A percentile compares a stretch with the other conserved stretches of the same genome.
Evolutionary conservation across 352 stramenopile genomes (phyloP).

Genomic region (Pythium diclinum): DNA sequence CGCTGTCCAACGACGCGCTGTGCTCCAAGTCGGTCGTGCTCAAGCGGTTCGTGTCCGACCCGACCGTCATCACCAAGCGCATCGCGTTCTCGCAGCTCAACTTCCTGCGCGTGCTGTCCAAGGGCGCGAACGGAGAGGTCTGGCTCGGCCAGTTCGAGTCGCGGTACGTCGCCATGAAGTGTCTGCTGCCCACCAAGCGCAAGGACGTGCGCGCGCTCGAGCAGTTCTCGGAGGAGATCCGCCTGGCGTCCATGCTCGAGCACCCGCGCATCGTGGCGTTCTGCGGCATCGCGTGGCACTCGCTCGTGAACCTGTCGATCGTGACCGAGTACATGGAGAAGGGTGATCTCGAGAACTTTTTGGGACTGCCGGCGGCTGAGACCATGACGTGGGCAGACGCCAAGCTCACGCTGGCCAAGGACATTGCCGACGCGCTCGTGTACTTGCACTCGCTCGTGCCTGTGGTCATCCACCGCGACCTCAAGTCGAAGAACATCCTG

Average conservation of each 20-base stretch:
- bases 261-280: slow-evolving; percentile 83
- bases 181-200: slow-evolving; percentile 59
- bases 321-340: slow-evolving; percentile 80
- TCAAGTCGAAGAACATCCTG: slow-evolving; percentile 77
- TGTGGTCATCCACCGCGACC: slow-evolving; percentile 64
- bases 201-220: slow-evolving; percentile 59
- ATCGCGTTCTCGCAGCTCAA: slow-evolving; percentile 75
- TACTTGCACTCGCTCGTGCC: slow-evolving; percentile 70
- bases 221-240: slow-evolving; percentile 80
- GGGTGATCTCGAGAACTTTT: slow-evolving; percentile 58
- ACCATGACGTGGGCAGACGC: slow-evolving; percentile 52
- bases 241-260: slow-evolving; percentile 69
- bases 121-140: slow-evolving; percentile 77
- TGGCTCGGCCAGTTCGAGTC: slow-evolving; percentile 78
- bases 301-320: slow-evolving; percentile 63
- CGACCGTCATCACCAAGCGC: slow-evolving; percentile 65
- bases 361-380: slow-evolving; percentile 38
- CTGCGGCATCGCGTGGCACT: slow-evolving; percentile 78
- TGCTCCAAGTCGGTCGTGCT: slow-evolving; percentile 54
- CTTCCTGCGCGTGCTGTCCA: slow-evolving; percentile 65
- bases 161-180: slow-evolving; percentile 78
- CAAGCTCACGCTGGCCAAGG: slow-evolving; percentile 56
- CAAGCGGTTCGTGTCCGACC: slow-evolving; percentile 61
- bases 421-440: slow-evolving; percentile 67
- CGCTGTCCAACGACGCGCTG: slow-evolving; percentile 64